phyloP scores from a whole-genome alignment of 2,329 filamentous ascomycete species.

The Pestalotiopsis sp. region DNA sequence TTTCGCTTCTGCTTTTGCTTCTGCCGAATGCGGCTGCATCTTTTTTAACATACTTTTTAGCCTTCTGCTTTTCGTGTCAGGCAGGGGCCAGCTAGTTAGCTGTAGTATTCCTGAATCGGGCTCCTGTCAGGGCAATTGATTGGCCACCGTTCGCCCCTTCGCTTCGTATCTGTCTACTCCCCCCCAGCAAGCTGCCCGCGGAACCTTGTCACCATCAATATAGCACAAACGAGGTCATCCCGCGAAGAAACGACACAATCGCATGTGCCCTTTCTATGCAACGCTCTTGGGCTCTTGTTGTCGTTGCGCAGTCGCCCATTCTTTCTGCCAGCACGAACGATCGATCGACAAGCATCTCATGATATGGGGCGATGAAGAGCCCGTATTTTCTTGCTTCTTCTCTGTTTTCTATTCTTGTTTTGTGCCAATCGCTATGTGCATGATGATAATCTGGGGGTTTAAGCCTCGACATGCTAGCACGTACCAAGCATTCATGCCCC shows the following conservation, averaged over 20 bases:
- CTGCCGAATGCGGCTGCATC: background rate
- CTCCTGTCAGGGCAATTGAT: background rate
- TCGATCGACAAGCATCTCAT: background rate
- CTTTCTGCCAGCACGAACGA: background rate
- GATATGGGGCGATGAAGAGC: background rate
- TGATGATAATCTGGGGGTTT: background rate
- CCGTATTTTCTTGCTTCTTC: background rate
- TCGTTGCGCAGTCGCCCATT: background rate
- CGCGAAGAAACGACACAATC: background rate
- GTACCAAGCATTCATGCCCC: background rate
- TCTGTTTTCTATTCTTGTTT: background rate
- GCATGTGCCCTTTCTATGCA: background rate
- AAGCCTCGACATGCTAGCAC: background rate
- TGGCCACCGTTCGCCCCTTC: slow-evolving; percentile 6
- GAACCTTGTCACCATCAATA: slow-evolving; percentile 5
- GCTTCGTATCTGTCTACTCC: background rate
- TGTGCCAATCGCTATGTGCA: background rate
- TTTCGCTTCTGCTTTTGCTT: background rate
- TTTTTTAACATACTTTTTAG: background rate
- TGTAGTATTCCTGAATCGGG: slow-evolving; percentile 2
- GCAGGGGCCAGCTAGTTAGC: background rate
- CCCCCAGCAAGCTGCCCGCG: background rate
- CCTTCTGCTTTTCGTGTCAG: background rate
- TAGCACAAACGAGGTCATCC: slow-evolving; percentile 8
- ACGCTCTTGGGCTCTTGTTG: background rate